A percentile compares a stretch with the other conserved stretches of the same genome.
These are phyloP conservation scores for Colletotrichum sp. DNA, from an alignment of 2,329 filamentous ascomycete species.

Conservation along the genomic window DNA sequence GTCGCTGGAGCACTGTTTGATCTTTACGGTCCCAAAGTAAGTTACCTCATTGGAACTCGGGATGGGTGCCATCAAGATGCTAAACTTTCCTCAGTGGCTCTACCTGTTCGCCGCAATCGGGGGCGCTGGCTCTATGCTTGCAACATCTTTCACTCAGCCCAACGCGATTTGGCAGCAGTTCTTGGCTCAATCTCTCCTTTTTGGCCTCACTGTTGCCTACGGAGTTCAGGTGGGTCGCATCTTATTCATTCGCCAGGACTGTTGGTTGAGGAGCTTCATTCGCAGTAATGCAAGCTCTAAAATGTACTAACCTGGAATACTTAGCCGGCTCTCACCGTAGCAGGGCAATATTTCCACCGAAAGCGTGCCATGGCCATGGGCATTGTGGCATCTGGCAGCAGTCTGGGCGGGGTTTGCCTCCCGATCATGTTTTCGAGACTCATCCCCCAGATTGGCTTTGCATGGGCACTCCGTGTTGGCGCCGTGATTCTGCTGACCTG, in stretches of 20 bases:
- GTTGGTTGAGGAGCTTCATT: background rate
- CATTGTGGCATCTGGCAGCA: constrained; percentile 57
- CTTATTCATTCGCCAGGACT: background rate
- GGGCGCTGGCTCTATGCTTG: constrained; percentile 5
- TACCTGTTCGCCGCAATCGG: constrained; percentile 12
- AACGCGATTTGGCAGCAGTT: constrained; percentile 39
- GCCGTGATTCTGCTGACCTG: constrained; percentile 46
- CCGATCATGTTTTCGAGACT: constrained; percentile 65
- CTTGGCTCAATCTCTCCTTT: constrained; percentile 37
- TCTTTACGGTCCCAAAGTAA: constrained; percentile 22
- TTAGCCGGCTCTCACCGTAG: constrained; percentile 8
- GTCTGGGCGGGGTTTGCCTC: constrained; percentile 61
- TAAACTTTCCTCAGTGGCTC: background rate
- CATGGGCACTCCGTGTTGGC: constrained; percentile 54
- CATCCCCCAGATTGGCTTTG: constrained; percentile 49
- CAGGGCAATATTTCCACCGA: constrained; percentile 42
- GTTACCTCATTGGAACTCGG: background rate
- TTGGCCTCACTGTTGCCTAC: constrained; percentile 15
- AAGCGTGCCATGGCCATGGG: constrained; percentile 59
- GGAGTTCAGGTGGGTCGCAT: background rate
- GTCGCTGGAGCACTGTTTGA: constrained; percentile 47
- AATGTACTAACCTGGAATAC: background rate
- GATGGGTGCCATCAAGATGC: background rate
- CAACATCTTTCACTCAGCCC: constrained; percentile 12
- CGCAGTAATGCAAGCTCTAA: background rate